Base-by-base conservation (phyloP, 2,329 filamentous ascomycete genomes). In the Fusarium nematophilum region DNA sequence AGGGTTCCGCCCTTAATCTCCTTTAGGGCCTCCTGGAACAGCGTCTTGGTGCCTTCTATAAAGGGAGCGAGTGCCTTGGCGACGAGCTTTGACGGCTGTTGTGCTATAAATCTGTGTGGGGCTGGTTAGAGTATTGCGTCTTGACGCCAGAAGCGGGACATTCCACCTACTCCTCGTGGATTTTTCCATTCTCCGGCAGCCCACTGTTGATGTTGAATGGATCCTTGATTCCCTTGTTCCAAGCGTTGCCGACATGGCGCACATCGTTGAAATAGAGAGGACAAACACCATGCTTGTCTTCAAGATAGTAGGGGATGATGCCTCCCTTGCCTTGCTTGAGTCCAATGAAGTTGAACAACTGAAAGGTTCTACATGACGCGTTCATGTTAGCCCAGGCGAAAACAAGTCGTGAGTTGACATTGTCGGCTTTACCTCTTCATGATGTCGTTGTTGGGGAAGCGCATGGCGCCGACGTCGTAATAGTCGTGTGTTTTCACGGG, bases 391-490 rank as follows among this genome's bases (percentile, higher is more conserved):
- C n/a, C n/a, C n/a, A n/a, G n/a, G 17, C 2, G 4, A 10, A 1
- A 6, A 18, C n/a, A 4, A 5, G 3, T 18, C 9, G 11, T 18
- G 9, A 4, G 6, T 21, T n/a, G n/a, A 17, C 5, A 2, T 11
- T 2, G n/a, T 42, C 5, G 9, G 5, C 14, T 51, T 11, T 6
- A 61, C 65, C 63, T 58, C 10, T 51, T 56, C 66, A 68, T 69
- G 18, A 66, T 53, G 2, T 38, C 21, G n/a, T 71, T 76, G 6
- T 75, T 64, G 0, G 76, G 77, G 31, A 75, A 78, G 4, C 77
- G 56, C 77, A 79, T 79, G 0, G 77, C 77, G 3, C 76, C 76
- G 6, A 78, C 70, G 49, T 78, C 77, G 46, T 72, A 60, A 9
- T 67, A 68, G 3, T 67, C 59, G 5, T 69, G 62, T 2, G n/a